phyloP scores from a whole-genome alignment of 805 yeast genomes.

The Saturnispora saitoi region DNA sequence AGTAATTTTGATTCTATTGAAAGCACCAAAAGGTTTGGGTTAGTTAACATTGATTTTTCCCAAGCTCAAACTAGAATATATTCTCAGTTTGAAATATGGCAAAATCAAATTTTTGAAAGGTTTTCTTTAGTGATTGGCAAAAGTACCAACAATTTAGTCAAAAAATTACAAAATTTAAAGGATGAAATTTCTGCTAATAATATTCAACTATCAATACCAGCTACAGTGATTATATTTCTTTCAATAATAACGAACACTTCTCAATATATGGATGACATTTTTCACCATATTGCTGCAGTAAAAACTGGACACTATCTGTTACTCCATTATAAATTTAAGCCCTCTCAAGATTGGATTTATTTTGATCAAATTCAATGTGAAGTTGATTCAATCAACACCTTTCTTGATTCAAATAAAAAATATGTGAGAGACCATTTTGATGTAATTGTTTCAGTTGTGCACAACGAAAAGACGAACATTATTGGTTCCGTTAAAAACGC shows the following conservation, averaged over 20 bases:
- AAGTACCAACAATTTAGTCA: conserved; percentile 25
- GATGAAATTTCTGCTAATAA: conserved; percentile 30
- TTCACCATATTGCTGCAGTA: conserved; percentile 17
- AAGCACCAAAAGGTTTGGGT: conserved; percentile 33
- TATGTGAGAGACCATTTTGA: conserved; percentile 5
- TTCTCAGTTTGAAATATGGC: conserved; percentile 51
- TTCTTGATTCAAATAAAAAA: not conserved
- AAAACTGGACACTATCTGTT: conserved; percentile 25
- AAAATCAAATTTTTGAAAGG: conserved; percentile 32
- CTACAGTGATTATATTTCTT: conserved; percentile 32
- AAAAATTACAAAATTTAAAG: conserved; percentile 28
- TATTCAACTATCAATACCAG: conserved; percentile 32
- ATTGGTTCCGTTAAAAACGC: not conserved
- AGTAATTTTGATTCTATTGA: conserved; percentile 44
- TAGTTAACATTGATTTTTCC: conserved; percentile 35
- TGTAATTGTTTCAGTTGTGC: conserved; percentile 3
- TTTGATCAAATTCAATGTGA: conserved; percentile 55
- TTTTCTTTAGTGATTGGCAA: conserved; percentile 34
- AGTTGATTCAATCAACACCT: conserved; percentile 3
- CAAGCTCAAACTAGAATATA: conserved; percentile 44
- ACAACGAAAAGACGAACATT: conserved; percentile 3
- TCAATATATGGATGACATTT: conserved; percentile 16
- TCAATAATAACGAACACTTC: conserved; percentile 26
- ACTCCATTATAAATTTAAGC: conserved; percentile 35
- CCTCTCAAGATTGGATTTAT: conserved; percentile 48